A percentile compares a stretch with the other conserved stretches of the same genome.
These are phyloP conservation scores for Davidsoniella virescens DNA, from an alignment of 2,329 filamentous ascomycete species.

Conservation along the genomic window DNA sequence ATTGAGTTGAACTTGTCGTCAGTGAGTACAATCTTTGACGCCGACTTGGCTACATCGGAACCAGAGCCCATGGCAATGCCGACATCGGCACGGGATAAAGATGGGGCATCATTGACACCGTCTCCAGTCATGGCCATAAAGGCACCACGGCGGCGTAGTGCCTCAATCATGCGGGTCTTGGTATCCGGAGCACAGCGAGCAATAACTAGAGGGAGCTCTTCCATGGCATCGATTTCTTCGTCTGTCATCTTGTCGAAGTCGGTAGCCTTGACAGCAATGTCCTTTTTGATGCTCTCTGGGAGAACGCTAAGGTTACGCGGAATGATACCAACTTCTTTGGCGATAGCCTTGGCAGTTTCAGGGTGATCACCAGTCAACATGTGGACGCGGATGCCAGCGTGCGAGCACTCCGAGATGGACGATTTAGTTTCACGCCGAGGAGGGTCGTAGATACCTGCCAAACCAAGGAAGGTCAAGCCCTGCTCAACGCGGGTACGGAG, in stretches of 20 bases:
- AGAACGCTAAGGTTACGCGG: conserved; percentile 44
- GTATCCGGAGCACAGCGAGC: conserved; percentile 73
- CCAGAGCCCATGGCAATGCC: conserved; percentile 86
- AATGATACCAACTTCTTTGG: conserved; percentile 63
- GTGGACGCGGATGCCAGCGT: conserved; percentile 62
- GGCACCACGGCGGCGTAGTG: conserved; percentile 56
- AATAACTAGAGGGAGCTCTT: conserved; percentile 63
- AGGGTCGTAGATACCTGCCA: conserved; percentile 75
- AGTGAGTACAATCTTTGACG: conserved; percentile 65
- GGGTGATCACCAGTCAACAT: conserved; percentile 78
- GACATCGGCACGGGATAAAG: conserved; percentile 64
- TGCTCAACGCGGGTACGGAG: conserved; percentile 48
- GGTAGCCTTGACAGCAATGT: conserved; percentile 57
- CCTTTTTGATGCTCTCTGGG: conserved; percentile 44
- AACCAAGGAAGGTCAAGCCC: conserved; percentile 57
- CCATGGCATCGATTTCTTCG: conserved; percentile 57
- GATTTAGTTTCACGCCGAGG: conserved; percentile 64
- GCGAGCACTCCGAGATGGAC: conserved; percentile 53
- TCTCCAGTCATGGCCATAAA: conserved; percentile 84
- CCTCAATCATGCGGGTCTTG: conserved; percentile 83
- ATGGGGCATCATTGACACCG: conserved; percentile 75
- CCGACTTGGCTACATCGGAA: conserved; percentile 72
- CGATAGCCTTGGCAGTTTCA: conserved; percentile 63
- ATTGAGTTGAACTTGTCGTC: conserved; percentile 85
- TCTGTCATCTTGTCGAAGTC: conserved; percentile 67